Evolutionary conservation across 2,329 filamentous ascomycete genomes (phyloP).

Genomic region (Onygena corvina): DNA sequence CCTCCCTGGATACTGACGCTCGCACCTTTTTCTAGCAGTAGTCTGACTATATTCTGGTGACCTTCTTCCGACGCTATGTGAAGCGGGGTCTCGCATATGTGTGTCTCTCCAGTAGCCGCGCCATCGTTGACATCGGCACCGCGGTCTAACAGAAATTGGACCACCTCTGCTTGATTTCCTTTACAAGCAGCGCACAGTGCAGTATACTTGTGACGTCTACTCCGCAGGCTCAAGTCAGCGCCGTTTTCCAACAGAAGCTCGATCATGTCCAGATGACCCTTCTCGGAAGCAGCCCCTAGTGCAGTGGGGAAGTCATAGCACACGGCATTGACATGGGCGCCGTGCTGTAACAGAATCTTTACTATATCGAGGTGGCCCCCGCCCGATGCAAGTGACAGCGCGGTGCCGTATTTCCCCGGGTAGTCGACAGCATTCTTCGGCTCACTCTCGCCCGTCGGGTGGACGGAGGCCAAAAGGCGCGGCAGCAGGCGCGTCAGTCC

Average conservation of each 20-base stretch:
- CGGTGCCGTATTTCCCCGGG: not conserved
- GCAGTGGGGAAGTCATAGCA: not conserved
- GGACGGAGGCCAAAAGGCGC: not conserved
- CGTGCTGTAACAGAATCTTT: not conserved
- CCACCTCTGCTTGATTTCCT: not conserved
- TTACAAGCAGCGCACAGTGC: not conserved
- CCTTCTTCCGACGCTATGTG: not conserved
- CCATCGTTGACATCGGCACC: not conserved
- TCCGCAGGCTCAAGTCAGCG: slow-evolving; percentile 3
- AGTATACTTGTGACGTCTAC: not conserved
- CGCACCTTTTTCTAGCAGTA: slow-evolving; percentile 5
- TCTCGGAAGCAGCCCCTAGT: not conserved
- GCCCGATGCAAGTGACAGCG: not conserved
- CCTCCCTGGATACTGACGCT: slow-evolving; percentile 8
- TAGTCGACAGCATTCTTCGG: not conserved
- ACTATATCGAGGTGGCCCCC: not conserved
- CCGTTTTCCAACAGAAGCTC: slow-evolving; percentile 4
- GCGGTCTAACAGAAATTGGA: not conserved
- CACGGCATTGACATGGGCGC: slow-evolving; percentile 5
- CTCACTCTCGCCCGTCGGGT: not conserved
- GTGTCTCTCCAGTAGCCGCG: not conserved
- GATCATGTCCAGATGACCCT: not conserved
- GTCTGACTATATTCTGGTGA: not conserved
- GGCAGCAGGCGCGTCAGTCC: not conserved
- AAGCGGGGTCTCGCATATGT: not conserved